Conservation (phyloP, 768 basidiomycete species). For the Mycena olivaceomarginata region DNA sequence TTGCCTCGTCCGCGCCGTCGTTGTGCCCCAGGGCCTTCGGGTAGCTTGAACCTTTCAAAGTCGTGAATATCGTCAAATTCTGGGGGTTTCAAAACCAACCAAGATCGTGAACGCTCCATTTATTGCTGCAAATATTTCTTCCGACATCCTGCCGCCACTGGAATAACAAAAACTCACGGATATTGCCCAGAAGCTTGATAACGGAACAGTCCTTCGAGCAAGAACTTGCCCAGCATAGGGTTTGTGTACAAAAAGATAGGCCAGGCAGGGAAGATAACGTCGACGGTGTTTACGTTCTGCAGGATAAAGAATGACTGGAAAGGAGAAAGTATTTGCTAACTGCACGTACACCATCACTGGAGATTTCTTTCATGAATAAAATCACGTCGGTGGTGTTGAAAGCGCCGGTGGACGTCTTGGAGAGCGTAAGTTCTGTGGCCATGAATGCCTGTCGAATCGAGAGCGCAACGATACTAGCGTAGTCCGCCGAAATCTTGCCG, state of each 20-base stretch:
- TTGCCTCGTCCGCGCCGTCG: conserved; percentile 69
- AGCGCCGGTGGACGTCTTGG: conserved; percentile 65
- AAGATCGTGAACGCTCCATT: conserved; percentile 79
- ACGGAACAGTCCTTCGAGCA: conserved; percentile 76
- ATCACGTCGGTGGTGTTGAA: conserved; percentile 72
- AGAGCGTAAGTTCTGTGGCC: conserved; percentile 73
- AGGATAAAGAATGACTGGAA: not conserved
- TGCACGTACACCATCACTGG: conserved; percentile 71
- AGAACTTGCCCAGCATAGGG: conserved; percentile 71
- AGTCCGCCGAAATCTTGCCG: conserved; percentile 66
- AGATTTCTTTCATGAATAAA: conserved; percentile 79
- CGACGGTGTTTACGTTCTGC: conserved; percentile 71
- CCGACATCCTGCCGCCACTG: not conserved
- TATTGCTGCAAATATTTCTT: conserved; percentile 54
- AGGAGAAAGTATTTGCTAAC: conserved; percentile 12
- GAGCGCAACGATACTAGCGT: conserved; percentile 70
- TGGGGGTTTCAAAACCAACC: conserved; percentile 57
- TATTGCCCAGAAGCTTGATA: conserved; percentile 82
- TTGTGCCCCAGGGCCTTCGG: conserved; percentile 62
- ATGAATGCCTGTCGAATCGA: conserved; percentile 74
- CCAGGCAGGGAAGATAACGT: conserved; percentile 67
- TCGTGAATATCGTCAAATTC: not conserved
- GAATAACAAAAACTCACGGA: conserved; percentile 53
- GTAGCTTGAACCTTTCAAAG: conserved; percentile 57
- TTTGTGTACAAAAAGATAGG: conserved; percentile 74